phyloP scores from a whole-genome alignment of 768 basidiomycete species.

The Leccinum rimulosum region DNA sequence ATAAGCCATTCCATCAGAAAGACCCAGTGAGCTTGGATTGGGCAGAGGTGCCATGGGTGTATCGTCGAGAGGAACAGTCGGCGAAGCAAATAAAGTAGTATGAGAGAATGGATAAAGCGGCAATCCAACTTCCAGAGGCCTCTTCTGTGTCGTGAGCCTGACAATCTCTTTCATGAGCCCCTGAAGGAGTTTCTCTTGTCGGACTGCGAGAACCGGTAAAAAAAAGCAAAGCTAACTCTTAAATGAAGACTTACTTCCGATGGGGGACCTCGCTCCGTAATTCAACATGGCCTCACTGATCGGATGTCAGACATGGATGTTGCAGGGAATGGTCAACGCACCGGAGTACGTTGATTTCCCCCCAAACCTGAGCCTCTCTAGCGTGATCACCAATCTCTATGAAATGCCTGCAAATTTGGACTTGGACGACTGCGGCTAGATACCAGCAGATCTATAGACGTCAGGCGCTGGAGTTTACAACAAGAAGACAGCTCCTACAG shows the following conservation, averaged over 20 bases:
- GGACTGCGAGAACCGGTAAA: slow-evolving; percentile 44
- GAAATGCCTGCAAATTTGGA: slow-evolving; percentile 82
- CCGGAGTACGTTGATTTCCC: slow-evolving; percentile 83
- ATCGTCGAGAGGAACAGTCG: slow-evolving; percentile 35
- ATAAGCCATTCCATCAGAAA: slow-evolving; percentile 5
- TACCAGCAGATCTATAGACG: slow-evolving; percentile 80
- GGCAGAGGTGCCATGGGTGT: slow-evolving; percentile 30
- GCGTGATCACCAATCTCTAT: slow-evolving; percentile 77
- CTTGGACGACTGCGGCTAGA: slow-evolving; percentile 81
- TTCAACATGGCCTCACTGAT: slow-evolving; percentile 78
- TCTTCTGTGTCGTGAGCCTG: slow-evolving; percentile 75
- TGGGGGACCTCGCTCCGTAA: slow-evolving; percentile 76
- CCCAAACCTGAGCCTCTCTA: slow-evolving; percentile 78
- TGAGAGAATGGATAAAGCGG: slow-evolving; percentile 84
- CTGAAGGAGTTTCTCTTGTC: slow-evolving; percentile 80
- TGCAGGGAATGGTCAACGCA: slow-evolving; percentile 29
- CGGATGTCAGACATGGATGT: slow-evolving; percentile 5
- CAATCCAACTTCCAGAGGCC: slow-evolving; percentile 75
- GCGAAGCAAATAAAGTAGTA: slow-evolving; percentile 55
- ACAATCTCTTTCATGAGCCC: slow-evolving; percentile 85
- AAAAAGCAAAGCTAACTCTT: background rate
- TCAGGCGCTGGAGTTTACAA: slow-evolving; percentile 13
- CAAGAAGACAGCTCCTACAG: slow-evolving; percentile 45
- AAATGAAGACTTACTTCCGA: slow-evolving; percentile 60
- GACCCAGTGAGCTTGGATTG: slow-evolving; percentile 16